Evolutionary conservation across 2,329 filamentous ascomycete genomes (phyloP).

Genomic region (Stemphylium lycopersici): DNA sequence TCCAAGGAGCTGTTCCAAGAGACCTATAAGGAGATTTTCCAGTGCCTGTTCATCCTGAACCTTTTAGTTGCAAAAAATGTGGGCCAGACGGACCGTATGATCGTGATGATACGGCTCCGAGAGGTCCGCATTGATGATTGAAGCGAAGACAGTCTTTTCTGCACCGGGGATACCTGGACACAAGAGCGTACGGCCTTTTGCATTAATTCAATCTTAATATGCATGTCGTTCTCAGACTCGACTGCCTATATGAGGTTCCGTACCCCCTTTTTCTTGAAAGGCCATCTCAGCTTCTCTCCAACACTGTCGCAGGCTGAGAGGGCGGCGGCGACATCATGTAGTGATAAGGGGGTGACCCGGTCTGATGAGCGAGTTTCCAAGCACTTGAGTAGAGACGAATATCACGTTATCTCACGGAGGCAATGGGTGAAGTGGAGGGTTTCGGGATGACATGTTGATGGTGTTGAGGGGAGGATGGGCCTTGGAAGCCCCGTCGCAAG

Average conservation of each 20-base stretch:
- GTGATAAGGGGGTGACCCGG: too few relatives aligned
- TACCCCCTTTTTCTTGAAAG: conserved; percentile 24
- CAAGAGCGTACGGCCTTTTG: conserved; percentile 21
- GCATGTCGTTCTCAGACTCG: conserved; percentile 10
- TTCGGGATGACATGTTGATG: too few relatives aligned
- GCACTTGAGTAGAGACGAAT: too few relatives aligned
- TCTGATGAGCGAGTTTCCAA: too few relatives aligned
- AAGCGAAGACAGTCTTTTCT: conserved; percentile 37
- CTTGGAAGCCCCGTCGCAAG: background rate
- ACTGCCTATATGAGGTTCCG: conserved; percentile 18
- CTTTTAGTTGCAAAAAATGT: conserved; percentile 44
- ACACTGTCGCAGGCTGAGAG: background rate
- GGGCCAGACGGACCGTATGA: conserved; percentile 31
- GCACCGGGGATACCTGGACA: conserved; percentile 36
- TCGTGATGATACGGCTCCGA: background rate
- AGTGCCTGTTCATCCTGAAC: conserved; percentile 30
- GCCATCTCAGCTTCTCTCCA: conserved; percentile 19
- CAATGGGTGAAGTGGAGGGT: too few relatives aligned
- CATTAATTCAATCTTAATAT: conserved; percentile 18
- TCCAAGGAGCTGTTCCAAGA: conserved; percentile 45
- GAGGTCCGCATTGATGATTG: conserved; percentile 28
- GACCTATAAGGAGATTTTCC: conserved; percentile 29
- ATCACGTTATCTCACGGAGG: too few relatives aligned
- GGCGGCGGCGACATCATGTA: background rate
- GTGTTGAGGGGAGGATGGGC: background rate